Percentiles rank a stretch among this genome's conserved stretches.
Evolutionary conservation across 306 rosid species (phyloP).

Genomic region (Ceratonia siliqua): DNA sequence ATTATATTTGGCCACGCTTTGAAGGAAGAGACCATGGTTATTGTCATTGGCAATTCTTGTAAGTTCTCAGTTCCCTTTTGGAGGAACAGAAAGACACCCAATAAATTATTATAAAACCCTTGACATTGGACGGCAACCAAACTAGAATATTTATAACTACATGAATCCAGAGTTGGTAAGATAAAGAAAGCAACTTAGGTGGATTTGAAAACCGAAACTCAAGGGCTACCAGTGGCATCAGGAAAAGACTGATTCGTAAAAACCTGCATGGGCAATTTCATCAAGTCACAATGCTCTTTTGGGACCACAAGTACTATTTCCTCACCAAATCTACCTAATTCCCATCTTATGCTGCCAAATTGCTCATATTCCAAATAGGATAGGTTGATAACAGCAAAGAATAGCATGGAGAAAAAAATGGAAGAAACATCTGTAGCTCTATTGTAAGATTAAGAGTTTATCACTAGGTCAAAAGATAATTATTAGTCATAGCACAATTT

Average conservation of each 20-base stretch:
- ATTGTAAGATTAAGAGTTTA: too few species aligned
- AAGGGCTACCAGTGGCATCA: conserved; percentile 9
- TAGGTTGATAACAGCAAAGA: conserved; percentile 16
- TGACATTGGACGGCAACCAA: conserved; percentile 10
- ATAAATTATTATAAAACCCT: conserved; percentile 18
- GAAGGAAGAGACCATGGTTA: background rate
- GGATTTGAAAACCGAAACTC: background rate
- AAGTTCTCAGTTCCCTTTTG: conserved; percentile 23
- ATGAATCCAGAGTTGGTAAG: conserved; percentile 29
- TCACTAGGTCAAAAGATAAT: too few species aligned
- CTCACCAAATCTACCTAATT: conserved; percentile 15
- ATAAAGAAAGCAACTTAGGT: conserved; percentile 20
- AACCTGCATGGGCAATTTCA: conserved; percentile 21
- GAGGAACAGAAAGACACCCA: conserved; percentile 34
- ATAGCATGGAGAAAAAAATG: background rate
- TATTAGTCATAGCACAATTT: too few species aligned
- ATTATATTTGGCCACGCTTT: background rate
- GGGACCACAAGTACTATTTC: conserved; percentile 34
- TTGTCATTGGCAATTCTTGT: background rate
- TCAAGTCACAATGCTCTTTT: conserved; percentile 8
- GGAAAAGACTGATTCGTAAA: conserved; percentile 28
- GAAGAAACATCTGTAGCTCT: background rate
- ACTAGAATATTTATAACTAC: conserved; percentile 29
- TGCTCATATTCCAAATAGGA: background rate
- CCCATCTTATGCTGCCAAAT: conserved; percentile 18